Base-by-base conservation (phyloP, 73 alveolate species). In the Symbiodinium pilosum region DNA sequence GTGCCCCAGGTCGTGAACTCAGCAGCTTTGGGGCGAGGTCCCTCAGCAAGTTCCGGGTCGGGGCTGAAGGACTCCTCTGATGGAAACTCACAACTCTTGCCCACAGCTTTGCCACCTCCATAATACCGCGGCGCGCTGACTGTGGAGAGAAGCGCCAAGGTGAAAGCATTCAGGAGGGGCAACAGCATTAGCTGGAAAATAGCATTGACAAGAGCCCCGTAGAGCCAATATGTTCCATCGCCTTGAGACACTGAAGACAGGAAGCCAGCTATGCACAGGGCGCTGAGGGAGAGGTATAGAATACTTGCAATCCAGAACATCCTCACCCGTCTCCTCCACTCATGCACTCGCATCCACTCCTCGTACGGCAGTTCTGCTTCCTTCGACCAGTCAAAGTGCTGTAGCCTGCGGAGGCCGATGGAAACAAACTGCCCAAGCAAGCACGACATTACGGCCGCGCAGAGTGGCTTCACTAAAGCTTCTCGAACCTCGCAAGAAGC, bases 221-320 rank as follows among this genome's bases (percentile, higher is more conserved):
- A 73, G 44, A 73, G 85, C 85, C 85, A 73, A 30, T 73, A 73
- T 18, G 85, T 34, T 42, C 85, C 85, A 36, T 73, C 85, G 1
- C 43, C 30, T 36, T 14, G 85, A 12, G 85, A 73, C 85, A 73
- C 85, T 9, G 85, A 73, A 36, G 85, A 73, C 24, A 73, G 43
- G 28, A 73, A 73, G 85, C 34, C 85, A 34, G 85, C 51, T n/a
- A 73, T 73, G 43, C 20, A 36, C 30, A 73, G 32, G 20, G 34
- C 7, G 44, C 85, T 73, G 44, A 73, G 85, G 4, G 43, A 28
- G 7, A 73, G 85, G 30, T 73, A 73, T 14, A 36, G 44, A 42
- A 36, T 16, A 18, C 41, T n/a, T 12, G 43, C 44, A 34, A 34
- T 26, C 85, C 85, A 73, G 85, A 16, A 73, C 24, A 36, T 4